Conservation (phyloP, 495 filamentous ascomycete species). For the Thozetella sp. region DNA sequence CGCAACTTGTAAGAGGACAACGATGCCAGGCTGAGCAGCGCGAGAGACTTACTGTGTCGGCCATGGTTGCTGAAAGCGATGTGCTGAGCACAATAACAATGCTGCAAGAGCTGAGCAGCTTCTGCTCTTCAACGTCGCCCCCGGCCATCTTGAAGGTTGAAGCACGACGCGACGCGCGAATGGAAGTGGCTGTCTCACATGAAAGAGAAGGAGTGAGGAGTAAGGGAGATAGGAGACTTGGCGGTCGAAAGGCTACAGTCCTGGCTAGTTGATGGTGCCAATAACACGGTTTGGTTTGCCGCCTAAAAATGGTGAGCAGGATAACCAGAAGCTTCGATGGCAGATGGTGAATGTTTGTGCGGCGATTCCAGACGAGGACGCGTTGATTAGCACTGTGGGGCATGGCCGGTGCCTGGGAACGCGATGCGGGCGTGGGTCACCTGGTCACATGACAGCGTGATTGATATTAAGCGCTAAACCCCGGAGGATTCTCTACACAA, state of each 20-base stretch:
- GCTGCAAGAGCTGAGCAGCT: slow-evolving; percentile 35
- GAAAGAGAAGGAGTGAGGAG: background rate
- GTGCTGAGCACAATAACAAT: slow-evolving; percentile 48
- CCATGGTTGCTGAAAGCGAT: slow-evolving; percentile 35
- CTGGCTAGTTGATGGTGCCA: no score
- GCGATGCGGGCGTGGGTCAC: background rate
- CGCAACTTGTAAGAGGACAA: slow-evolving; percentile 29
- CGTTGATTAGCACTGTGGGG: slow-evolving; percentile 1
- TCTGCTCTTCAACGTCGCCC: slow-evolving; percentile 12
- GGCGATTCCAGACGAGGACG: background rate
- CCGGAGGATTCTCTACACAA: background rate
- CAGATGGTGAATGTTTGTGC: background rate
- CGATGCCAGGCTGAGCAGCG: background rate
- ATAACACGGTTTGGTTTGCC: no score
- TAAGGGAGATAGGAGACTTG: background rate
- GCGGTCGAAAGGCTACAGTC: background rate
- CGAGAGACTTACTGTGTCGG: slow-evolving; percentile 40
- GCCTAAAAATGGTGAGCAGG: no score
- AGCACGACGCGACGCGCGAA: slow-evolving; percentile 14
- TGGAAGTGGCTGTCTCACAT: background rate
- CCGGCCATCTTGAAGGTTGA: slow-evolving; percentile 38
- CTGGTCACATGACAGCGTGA: background rate
- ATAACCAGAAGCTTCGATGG: slow-evolving; percentile 1
- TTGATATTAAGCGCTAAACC: background rate
- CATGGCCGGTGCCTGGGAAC: background rate